Evolutionary conservation across 371 early-diverging fungal genomes (phyloP).

Genomic region (Sporodiniella umbellata): DNA sequence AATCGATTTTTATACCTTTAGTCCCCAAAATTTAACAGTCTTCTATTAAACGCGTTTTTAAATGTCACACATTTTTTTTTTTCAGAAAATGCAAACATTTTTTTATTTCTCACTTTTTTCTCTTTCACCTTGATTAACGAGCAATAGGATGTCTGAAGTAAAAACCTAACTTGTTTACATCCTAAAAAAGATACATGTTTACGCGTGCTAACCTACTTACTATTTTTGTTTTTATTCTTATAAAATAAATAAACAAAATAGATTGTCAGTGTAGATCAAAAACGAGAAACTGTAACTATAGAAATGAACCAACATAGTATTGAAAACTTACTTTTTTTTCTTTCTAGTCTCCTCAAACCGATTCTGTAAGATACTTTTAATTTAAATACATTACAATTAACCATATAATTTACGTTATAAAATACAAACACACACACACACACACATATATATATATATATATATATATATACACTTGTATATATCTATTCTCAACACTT

Average conservation of each 20-base stretch:
- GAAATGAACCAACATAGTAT: background rate
- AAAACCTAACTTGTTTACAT: no score
- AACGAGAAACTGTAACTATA: conserved; percentile 15
- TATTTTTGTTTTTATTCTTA: no score
- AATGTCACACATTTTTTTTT: background rate
- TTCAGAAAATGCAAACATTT: background rate
- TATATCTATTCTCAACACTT: no score
- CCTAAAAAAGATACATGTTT: no score
- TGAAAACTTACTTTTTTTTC: background rate
- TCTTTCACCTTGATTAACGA: background rate
- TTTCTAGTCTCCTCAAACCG: conserved; percentile 7
- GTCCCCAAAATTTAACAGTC: no score
- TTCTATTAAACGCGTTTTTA: background rate
- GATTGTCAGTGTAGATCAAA: conserved; percentile 14
- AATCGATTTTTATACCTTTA: no score
- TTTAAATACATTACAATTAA: background rate
- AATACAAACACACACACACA: no score
- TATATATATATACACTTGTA: no score
- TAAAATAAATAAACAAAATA: no score
- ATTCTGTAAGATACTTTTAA: conserved; percentile 12
- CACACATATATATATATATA: no score
- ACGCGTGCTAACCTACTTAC: background rate
- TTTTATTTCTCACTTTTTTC: conserved; percentile 2
- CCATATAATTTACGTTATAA: no score
- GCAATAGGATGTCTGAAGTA: background rate